Base-by-base conservation (phyloP, 2,329 filamentous ascomycete species). In the Daldinia sp. region DNA sequence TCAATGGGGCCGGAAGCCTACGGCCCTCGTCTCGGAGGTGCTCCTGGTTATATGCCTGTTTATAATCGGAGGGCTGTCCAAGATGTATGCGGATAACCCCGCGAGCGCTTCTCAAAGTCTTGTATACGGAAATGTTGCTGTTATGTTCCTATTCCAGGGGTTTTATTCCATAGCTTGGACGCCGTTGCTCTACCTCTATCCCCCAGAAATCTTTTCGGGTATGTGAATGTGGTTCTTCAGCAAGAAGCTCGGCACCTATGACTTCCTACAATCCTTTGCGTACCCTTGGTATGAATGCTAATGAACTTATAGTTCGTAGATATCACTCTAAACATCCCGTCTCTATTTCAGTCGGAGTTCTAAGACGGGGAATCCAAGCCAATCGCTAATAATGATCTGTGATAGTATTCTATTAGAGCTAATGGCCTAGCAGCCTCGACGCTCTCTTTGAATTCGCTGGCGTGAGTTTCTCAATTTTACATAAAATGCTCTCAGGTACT, bases 121-220 rank as follows among this genome's bases (percentile, higher is more conserved):
- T 0, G 64, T 71, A 4, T 72, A 71, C 37, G 75, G 71, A 23
- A 68, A 73, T 27, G 72, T 75, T 5, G 75, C 73, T 0, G 72
- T 79, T 10, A 82, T 85, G 69, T 85, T 85, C 68, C 71, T 85
- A 1, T 85, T 84, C 68, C 80, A 83, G 56, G 82, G 80, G 0
- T 80, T 79, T 54, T 85, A 84, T 67, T 78, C 77, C 0, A 73
- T 85, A n/a, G 81, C 77, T 0, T 83, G 79, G 80, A 84, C 81
- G 5, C 82, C 82, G 2, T 67, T 85, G 23, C 73, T 80, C 0
- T 79, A 77, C 51, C 72, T 83, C 1, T 84, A 84, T 61, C 80
- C 82, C 0, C 77, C 82, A 0, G 82, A 84, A 69, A 75, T 83
- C 6, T 76, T 83, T 49, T 67, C 64, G 37, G 64, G 61, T 67